Evolutionary conservation across 169 alveolate genomes (phyloP).

Genomic region (Eimeria sp.): DNA sequence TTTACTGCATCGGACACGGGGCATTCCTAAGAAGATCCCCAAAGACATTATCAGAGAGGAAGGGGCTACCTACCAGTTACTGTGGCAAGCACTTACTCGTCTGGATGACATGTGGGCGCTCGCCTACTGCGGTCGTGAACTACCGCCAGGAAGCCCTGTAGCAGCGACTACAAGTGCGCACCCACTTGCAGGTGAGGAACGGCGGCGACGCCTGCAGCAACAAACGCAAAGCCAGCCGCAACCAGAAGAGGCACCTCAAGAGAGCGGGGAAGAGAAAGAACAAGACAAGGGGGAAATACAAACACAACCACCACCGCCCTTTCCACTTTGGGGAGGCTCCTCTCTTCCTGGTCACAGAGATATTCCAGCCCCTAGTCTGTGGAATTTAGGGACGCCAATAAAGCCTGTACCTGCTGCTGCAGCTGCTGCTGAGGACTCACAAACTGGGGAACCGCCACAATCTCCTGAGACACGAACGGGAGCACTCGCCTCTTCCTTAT

Average conservation of each 20-base stretch:
- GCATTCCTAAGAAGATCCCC: slow-evolving; percentile 55
- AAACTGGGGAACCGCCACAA: not conserved
- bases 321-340: not conserved
- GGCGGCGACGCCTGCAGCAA: not conserved
- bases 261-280: not conserved
- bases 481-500: not conserved
- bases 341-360: slow-evolving; percentile 26
- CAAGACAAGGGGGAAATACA: not conserved
- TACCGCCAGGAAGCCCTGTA: not conserved
- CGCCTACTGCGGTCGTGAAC: slow-evolving; percentile 63
- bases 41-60: slow-evolving; percentile 25
- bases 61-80: slow-evolving; percentile 76
- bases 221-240: slow-evolving; percentile 15
- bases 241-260: not conserved
- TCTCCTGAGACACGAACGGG: not conserved
- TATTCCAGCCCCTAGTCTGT: slow-evolving; percentile 15
- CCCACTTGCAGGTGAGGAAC: not conserved
- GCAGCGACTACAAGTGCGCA: not conserved
- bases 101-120: slow-evolving; percentile 73
- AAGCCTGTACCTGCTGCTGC: not conserved
- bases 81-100: slow-evolving; percentile 77
- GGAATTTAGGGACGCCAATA: not conserved
- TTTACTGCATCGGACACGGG: not conserved
- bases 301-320: not conserved
- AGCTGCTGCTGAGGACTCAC: not conserved